Conservation (phyloP, 495 filamentous ascomycete species). For the Penicillium manginii region DNA sequence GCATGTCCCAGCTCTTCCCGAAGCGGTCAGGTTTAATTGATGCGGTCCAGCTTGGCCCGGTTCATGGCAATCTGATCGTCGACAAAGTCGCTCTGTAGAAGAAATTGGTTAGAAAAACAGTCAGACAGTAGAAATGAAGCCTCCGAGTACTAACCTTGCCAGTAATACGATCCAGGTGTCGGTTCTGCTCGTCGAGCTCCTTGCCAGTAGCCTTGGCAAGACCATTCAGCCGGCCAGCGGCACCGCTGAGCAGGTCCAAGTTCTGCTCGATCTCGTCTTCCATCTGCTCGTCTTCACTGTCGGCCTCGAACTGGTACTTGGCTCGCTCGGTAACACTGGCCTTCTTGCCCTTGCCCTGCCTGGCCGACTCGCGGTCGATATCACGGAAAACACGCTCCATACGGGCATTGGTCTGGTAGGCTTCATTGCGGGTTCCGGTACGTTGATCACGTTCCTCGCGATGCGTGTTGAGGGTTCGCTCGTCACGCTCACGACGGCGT, state of each 20-base stretch:
- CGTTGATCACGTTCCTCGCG: slow-evolving; percentile 66
- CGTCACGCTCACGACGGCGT: slow-evolving; percentile 62
- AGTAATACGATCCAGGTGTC: slow-evolving; percentile 71
- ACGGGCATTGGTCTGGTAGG: slow-evolving; percentile 58
- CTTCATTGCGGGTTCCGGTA: slow-evolving; percentile 68
- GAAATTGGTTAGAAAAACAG: slow-evolving; percentile 15
- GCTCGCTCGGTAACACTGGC: slow-evolving; percentile 65
- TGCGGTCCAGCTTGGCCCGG: slow-evolving; percentile 65
- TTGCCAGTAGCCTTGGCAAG: slow-evolving; percentile 70
- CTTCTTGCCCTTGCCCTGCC: slow-evolving; percentile 44
- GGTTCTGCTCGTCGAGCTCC: slow-evolving; percentile 77
- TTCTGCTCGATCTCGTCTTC: slow-evolving; percentile 74
- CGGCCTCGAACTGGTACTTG: slow-evolving; percentile 80
- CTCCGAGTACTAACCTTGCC: slow-evolving; percentile 58
- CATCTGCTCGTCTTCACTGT: slow-evolving; percentile 75
- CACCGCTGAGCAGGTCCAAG: slow-evolving; percentile 61
- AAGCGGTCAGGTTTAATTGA: slow-evolving; percentile 42
- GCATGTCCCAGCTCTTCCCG: slow-evolving; percentile 32
- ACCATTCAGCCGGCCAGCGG: slow-evolving; percentile 64
- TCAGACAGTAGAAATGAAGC: neutral
- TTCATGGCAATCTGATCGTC: slow-evolving; percentile 75
- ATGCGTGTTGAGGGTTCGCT: slow-evolving; percentile 63
- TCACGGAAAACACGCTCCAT: slow-evolving; percentile 65
- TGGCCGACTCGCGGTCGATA: slow-evolving; percentile 44
- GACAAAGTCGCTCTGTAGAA: slow-evolving; percentile 62